phyloP scores from a whole-genome alignment of 2,329 filamentous ascomycete genomes.

The Bimuria novae-zelandiae region DNA sequence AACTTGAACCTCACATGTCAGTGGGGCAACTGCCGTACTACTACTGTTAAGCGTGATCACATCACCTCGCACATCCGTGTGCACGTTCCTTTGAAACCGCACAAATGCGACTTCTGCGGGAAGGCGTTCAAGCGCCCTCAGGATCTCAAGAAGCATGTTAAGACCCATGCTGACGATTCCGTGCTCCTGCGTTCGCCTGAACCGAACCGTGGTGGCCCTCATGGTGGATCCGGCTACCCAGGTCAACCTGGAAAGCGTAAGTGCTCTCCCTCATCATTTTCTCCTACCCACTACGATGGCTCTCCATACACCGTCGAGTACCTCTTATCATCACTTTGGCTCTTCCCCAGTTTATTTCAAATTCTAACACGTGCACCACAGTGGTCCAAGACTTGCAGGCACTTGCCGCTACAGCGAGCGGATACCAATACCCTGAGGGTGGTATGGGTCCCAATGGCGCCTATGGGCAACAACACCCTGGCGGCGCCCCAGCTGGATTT shows the following conservation, averaged over 20 bases:
- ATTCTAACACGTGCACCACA: slow-evolving; percentile 43
- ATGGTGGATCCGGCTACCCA: slow-evolving; percentile 42
- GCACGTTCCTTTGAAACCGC: slow-evolving; percentile 97
- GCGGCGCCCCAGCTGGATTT: slow-evolving; percentile 51
- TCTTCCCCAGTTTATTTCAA: slow-evolving; percentile 26
- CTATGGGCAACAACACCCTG: slow-evolving; percentile 58
- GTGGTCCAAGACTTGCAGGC: slow-evolving; percentile 54
- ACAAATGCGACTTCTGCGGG: slow-evolving; percentile 98
- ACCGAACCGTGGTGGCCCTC: slow-evolving; percentile 54
- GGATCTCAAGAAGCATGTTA: slow-evolving; percentile 99
- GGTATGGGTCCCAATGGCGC: slow-evolving; percentile 41
- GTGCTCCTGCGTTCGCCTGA: slow-evolving; percentile 70
- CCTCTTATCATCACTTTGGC: slow-evolving; percentile 1
- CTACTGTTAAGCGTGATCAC: slow-evolving; percentile 97
- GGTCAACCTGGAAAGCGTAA: slow-evolving; percentile 48
- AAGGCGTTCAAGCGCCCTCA: slow-evolving; percentile 99
- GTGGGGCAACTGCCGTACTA: slow-evolving; percentile 95
- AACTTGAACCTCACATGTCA: slow-evolving; percentile 97
- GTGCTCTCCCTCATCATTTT: slow-evolving; percentile 18
- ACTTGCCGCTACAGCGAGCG: slow-evolving; percentile 54
- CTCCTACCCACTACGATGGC: background rate
- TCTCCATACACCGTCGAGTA: slow-evolving; percentile 6
- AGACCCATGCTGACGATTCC: slow-evolving; percentile 96
- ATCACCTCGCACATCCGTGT: slow-evolving; percentile 99
- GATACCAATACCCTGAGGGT: slow-evolving; percentile 54